Evolutionary conservation across 164 flowering plant genomes (phyloP).

Genomic region (Dillenia suffruticosa): DNA sequence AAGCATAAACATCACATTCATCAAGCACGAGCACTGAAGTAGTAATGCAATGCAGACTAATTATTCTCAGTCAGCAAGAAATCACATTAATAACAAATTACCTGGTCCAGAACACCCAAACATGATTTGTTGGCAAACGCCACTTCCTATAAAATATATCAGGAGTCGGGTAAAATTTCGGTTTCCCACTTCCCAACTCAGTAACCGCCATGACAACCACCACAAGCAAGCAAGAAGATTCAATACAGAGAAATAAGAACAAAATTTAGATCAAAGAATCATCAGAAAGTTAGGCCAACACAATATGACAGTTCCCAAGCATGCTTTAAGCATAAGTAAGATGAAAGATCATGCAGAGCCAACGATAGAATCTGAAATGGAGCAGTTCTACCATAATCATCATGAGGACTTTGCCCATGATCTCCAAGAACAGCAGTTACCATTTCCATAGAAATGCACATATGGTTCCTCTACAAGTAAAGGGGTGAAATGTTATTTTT

Average conservation of each 20-base stretch:
- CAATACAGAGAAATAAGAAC: not conserved
- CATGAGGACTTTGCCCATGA: slow-evolving; percentile 93
- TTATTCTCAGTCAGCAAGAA: not conserved
- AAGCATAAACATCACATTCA: too few relatives aligned
- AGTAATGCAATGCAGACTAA: too few relatives aligned
- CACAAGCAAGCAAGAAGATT: slow-evolving; percentile 25
- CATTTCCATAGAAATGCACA: slow-evolving; percentile 94
- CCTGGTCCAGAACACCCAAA: slow-evolving; percentile 96
- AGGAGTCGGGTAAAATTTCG: slow-evolving; percentile 90
- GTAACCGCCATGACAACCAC: slow-evolving; percentile 98
- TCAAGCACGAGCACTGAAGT: too few relatives aligned
- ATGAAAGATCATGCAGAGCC: too few relatives aligned
- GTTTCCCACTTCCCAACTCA: slow-evolving; percentile 84
- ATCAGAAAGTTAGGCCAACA: not conserved
- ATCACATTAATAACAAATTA: slow-evolving; percentile 15
- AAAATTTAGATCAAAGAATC: not conserved
- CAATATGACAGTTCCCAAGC: not conserved
- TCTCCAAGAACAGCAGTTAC: slow-evolving; percentile 99
- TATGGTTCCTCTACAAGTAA: slow-evolving; percentile 50
- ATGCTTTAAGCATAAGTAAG: not conserved
- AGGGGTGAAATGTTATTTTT: not conserved
- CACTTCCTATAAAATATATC: slow-evolving; percentile 88
- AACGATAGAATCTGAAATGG: not conserved
- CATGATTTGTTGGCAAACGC: slow-evolving; percentile 94
- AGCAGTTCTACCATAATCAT: slow-evolving; percentile 73